These are phyloP conservation scores for Fusarium begoniae DNA, from an alignment of 2,329 filamentous ascomycete genomes.

Conservation along the genomic window DNA sequence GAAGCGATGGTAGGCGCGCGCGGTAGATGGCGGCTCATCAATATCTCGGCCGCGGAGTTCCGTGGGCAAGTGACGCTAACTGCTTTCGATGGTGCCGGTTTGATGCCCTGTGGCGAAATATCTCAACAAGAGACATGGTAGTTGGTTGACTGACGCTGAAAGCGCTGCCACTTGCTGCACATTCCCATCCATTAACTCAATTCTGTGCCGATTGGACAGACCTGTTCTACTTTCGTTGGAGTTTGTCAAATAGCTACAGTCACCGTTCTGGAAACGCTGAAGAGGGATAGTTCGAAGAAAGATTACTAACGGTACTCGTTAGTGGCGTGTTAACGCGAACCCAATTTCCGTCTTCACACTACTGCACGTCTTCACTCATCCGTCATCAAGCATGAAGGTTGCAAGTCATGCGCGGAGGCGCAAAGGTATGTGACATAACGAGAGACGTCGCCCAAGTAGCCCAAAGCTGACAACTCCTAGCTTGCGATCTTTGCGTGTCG, in stretches of 20 bases:
- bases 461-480: not conserved
- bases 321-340: not conserved
- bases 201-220: not conserved
- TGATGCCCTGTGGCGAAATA: not conserved
- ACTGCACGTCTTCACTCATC: not conserved
- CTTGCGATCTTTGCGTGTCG: not conserved
- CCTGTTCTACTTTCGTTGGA: not conserved
- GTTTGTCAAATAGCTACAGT: not conserved
- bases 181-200: not conserved
- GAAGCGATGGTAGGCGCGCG: not conserved
- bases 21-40: not conserved
- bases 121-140: not conserved
- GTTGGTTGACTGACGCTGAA: not conserved
- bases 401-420: not conserved
- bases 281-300: no score
- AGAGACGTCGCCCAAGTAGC: no score
- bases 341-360: not conserved
- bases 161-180: not conserved
- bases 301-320: no score
- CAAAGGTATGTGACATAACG: not conserved
- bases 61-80: not conserved
- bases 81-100: not conserved
- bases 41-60: not conserved
- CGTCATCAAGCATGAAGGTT: not conserved
- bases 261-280: no score